phyloP scores from a whole-genome alignment of 2,329 filamentous ascomycete species.

The Lasiodiplodia citricola region DNA sequence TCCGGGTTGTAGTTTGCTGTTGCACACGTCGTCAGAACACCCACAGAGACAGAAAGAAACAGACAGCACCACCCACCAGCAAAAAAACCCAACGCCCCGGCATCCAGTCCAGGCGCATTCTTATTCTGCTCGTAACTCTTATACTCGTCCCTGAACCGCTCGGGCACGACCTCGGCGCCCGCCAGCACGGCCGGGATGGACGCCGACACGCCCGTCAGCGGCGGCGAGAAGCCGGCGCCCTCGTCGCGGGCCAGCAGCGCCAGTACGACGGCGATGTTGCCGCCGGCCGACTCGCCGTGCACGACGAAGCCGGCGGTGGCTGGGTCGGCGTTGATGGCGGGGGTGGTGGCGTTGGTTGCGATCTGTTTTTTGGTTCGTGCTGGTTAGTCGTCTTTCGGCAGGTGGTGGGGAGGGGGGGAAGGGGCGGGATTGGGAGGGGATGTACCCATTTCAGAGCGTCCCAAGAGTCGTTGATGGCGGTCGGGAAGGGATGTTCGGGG shows the following conservation, averaged over 20 bases:
- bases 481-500: constrained; percentile 67
- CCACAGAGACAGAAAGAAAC: too few relatives aligned
- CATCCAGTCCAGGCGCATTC: constrained; percentile 30
- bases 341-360: constrained; percentile 26
- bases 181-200: constrained; percentile 30
- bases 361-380: not conserved
- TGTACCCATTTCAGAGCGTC: constrained; percentile 30
- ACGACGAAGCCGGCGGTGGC: constrained; percentile 30
- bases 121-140: constrained; percentile 30
- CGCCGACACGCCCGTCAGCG: constrained; percentile 31
- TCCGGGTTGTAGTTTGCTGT: constrained; percentile 40
- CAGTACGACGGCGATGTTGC: constrained; percentile 29
- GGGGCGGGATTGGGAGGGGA: too few relatives aligned
- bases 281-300: constrained; percentile 31
- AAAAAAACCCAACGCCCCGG: constrained; percentile 21
- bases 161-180: constrained; percentile 36
- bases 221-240: constrained; percentile 27
- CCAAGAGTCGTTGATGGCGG: constrained; percentile 61
- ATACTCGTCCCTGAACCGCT: constrained; percentile 31
- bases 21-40: too few relatives aligned
- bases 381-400: not conserved
- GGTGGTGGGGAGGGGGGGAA: too few relatives aligned
- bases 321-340: constrained; percentile 27
- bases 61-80: not conserved
- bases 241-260: constrained; percentile 32